phyloP scores from a whole-genome alignment of 345 rosid species.

The Viola odorata region DNA sequence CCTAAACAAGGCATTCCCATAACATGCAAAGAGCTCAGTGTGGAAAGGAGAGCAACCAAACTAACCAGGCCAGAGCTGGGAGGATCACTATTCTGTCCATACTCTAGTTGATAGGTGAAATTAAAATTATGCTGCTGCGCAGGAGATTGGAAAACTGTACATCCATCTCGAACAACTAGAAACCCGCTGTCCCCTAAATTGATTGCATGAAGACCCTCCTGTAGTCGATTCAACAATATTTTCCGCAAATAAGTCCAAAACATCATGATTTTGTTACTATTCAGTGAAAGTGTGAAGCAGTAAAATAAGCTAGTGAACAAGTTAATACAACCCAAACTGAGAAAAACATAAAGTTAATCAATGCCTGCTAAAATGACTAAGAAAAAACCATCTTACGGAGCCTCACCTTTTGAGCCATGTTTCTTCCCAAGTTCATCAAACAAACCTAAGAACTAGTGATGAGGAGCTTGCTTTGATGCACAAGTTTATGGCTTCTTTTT shows the following conservation, averaged over 20 bases:
- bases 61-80: conserved; percentile 97
- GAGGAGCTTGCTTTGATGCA: no score
- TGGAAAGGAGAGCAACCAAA: background rate
- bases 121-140: conserved; percentile 96
- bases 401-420: no score
- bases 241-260: background rate
- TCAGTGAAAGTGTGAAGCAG: background rate
- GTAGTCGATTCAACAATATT: background rate
- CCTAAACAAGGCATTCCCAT: no score
- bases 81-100: conserved; percentile 73
- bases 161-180: conserved; percentile 94
- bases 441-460: no score
- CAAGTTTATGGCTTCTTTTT: no score
- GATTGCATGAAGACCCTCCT: conserved; percentile 65
- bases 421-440: background rate
- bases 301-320: background rate
- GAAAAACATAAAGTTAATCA: background rate
- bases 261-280: background rate
- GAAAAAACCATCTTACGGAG: background rate
- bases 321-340: background rate
- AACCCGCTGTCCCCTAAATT: conserved; percentile 98
- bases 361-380: background rate
- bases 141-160: conserved; percentile 84
- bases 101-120: conserved; percentile 88
- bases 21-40: no score